Evolutionary conservation across 495 filamentous ascomycete genomes (phyloP).

Genomic region (Penicillium coffeae): DNA sequence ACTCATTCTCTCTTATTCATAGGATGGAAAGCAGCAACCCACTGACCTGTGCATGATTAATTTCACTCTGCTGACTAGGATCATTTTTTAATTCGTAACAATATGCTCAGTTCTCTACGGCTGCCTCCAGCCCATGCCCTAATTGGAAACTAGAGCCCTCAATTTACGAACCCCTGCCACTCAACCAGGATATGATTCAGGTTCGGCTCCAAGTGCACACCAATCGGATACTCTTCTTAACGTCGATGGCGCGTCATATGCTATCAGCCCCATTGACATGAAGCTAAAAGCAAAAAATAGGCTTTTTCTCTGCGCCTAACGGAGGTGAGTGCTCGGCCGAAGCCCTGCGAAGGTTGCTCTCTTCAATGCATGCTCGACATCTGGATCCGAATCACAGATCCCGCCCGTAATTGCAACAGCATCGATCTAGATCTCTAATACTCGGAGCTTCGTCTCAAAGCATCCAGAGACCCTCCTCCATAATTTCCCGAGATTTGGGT

Average conservation of each 20-base stretch:
- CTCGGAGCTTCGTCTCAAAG: neutral
- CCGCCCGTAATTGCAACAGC: slow-evolving; percentile 13
- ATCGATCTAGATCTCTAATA: slow-evolving; percentile 17
- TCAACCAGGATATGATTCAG: neutral
- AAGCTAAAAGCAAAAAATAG: neutral
- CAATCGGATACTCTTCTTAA: too few relatives aligned
- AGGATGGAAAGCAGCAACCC: too few relatives aligned
- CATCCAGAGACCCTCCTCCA: neutral
- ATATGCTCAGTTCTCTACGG: neutral
- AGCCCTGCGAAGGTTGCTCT: slow-evolving; percentile 10
- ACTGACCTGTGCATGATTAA: too few relatives aligned
- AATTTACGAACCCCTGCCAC: neutral
- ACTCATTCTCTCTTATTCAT: neutral
- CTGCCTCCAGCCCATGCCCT: neutral
- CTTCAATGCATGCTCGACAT: slow-evolving; percentile 4
- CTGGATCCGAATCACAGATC: slow-evolving; percentile 11
- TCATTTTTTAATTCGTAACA: slow-evolving; percentile 3
- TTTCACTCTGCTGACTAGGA: neutral
- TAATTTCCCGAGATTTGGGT: slow-evolving; percentile 25
- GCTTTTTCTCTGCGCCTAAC: slow-evolving; percentile 1
- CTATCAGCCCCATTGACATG: neutral
- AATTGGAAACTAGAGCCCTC: neutral
- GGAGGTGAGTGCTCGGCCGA: neutral
- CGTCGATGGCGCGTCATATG: neutral
- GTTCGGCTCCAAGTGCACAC: neutral